Percentiles rank a stretch among this genome's conserved stretches.
phyloP scores from a whole-genome alignment of 495 filamentous ascomycete species.

The Talaromyces ruber region DNA sequence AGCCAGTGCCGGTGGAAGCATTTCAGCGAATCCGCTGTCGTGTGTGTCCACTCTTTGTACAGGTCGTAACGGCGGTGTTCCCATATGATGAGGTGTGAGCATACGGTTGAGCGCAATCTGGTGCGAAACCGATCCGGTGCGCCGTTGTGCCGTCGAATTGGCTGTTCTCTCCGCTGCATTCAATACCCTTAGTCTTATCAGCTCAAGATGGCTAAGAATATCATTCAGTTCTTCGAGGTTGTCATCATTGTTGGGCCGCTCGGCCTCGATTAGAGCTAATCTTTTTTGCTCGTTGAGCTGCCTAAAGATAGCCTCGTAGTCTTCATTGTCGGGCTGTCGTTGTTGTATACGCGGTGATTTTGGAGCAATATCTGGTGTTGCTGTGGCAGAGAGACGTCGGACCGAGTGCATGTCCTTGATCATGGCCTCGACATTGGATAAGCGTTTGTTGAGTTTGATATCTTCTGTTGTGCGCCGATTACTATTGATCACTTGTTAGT shows the following conservation, averaged over 20 bases:
- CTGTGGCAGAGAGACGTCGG: background rate
- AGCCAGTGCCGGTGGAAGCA: background rate
- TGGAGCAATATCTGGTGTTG: background rate
- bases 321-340: background rate
- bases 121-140: background rate
- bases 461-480: conserved; percentile 1
- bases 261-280: background rate
- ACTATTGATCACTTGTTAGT: background rate
- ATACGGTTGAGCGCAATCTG: conserved; percentile 2
- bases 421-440: conserved; percentile 2
- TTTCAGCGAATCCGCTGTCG: conserved; percentile 5
- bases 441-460: background rate
- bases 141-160: conserved; percentile 4
- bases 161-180: conserved; percentile 4
- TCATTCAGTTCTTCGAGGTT: conserved; percentile 4
- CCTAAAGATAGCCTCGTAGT: background rate
- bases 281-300: conserved; percentile 3
- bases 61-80: background rate
- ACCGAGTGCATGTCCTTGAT: background rate
- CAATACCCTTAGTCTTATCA: background rate
- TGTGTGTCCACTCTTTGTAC: background rate
- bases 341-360: background rate
- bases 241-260: background rate
- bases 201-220: conserved; percentile 1
- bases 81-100: background rate